Evolutionary conservation across 768 basidiomycete species (phyloP).

Genomic region (Phaeotremella fagi): DNA sequence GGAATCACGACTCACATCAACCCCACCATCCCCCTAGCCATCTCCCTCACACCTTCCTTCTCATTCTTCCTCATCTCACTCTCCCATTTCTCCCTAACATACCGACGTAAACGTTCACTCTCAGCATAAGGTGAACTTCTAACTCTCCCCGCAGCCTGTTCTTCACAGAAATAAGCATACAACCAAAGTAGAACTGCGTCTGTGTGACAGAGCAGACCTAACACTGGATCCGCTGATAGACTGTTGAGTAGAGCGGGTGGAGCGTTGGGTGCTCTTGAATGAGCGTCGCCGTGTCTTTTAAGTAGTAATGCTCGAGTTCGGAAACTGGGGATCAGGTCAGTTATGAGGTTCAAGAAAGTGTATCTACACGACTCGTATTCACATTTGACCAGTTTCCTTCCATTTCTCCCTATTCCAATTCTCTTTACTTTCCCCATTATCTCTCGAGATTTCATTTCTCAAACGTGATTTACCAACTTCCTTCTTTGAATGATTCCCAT

Average conservation of each 20-base stretch:
- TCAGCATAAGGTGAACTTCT: slow-evolving; percentile 16
- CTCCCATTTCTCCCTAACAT: slow-evolving; percentile 29
- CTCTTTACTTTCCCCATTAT: slow-evolving; percentile 8
- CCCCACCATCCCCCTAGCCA: slow-evolving; percentile 35
- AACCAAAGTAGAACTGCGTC: slow-evolving; percentile 37
- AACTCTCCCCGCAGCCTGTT: slow-evolving; percentile 24
- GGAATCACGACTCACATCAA: slow-evolving; percentile 28
- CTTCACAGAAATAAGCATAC: slow-evolving; percentile 37
- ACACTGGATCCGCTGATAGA: slow-evolving; percentile 24
- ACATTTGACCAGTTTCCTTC: slow-evolving; percentile 12
- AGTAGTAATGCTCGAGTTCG: slow-evolving; percentile 24
- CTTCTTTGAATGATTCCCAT: not conserved
- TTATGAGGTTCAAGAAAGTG: not conserved
- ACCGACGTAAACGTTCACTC: slow-evolving; percentile 21
- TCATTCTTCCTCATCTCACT: slow-evolving; percentile 17
- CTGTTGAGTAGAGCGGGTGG: slow-evolving; percentile 13
- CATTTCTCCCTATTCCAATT: slow-evolving; percentile 31
- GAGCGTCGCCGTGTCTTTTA: slow-evolving; percentile 40
- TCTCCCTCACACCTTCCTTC: slow-evolving; percentile 17
- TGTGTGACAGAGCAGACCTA: slow-evolving; percentile 31
- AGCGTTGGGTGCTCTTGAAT: slow-evolving; percentile 13
- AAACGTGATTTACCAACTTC: slow-evolving; percentile 10
- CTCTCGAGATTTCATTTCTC: slow-evolving; percentile 11
- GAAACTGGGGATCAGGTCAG: slow-evolving; percentile 9
- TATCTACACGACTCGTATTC: not conserved